A percentile compares a stretch with the other conserved stretches of the same genome.
These are phyloP conservation scores for Lodderomyces parapsilosis DNA, from an alignment of 1,139 yeast genomes.

Conservation along the genomic window DNA sequence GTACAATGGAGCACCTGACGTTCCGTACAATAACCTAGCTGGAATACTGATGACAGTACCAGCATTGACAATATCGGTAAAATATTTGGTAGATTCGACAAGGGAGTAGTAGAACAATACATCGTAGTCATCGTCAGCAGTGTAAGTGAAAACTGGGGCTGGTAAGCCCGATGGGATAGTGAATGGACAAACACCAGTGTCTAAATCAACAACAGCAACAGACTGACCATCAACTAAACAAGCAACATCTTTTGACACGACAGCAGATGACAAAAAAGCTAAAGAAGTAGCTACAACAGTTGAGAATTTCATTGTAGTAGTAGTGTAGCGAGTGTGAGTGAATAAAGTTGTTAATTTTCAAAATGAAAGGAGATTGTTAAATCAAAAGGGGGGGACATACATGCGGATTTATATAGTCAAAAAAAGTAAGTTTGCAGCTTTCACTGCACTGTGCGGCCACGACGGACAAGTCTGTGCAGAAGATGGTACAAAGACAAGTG, in stretches of 20 bases:
- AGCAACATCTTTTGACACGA: conserved; percentile 33
- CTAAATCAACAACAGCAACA: conserved; percentile 39
- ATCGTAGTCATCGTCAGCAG: conserved; percentile 31
- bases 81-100: conserved; percentile 24
- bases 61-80: conserved; percentile 35
- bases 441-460: background rate
- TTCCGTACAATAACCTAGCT: conserved; percentile 29
- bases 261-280: conserved; percentile 22
- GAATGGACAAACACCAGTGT: conserved; percentile 43
- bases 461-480: background rate
- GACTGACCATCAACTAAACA: conserved; percentile 36
- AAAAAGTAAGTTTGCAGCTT: background rate
- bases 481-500: background rate
- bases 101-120: conserved; percentile 38
- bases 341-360: background rate
- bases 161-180: conserved; percentile 30
- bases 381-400: background rate
- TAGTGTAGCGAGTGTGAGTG: conserved; percentile 8
- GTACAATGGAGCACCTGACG: conserved; percentile 26
- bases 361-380: background rate
- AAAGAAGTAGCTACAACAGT: conserved; percentile 13
- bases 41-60: conserved; percentile 36
- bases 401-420: background rate
- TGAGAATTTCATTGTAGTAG: conserved; percentile 11
- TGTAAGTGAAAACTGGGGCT: conserved; percentile 24